Evolutionary conservation across 192 early-diverging fungal genomes (phyloP).

Genomic region (Coemansia guatemalensis): DNA sequence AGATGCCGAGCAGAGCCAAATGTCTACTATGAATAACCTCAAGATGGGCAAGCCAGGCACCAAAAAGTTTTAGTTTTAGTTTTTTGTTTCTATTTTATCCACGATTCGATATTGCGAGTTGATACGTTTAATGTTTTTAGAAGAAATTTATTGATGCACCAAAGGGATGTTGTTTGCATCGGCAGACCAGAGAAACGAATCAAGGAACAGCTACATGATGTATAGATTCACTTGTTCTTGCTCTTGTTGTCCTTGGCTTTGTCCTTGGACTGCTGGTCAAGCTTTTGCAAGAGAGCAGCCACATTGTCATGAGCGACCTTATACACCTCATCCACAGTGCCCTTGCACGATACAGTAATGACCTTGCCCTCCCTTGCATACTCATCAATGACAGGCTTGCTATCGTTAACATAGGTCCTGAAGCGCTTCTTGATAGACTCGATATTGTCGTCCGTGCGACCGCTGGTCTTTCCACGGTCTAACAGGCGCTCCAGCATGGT

Average conservation of each 20-base stretch:
- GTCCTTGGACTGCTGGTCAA: too few species aligned
- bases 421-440: conserved; percentile 97
- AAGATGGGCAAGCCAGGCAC: conserved; percentile 23
- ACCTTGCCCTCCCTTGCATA: conserved; percentile 80
- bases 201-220: too few species aligned
- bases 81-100: neutral
- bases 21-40: conserved; percentile 45
- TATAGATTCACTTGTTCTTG: too few species aligned
- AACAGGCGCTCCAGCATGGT: conserved; percentile 87
- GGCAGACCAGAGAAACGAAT: neutral
- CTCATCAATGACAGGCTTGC: conserved; percentile 88
- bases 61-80: conserved; percentile 24
- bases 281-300: conserved; percentile 43
- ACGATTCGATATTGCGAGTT: neutral
- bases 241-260: neutral
- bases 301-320: conserved; percentile 54
- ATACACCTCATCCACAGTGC: conserved; percentile 69
- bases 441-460: conserved; percentile 92
- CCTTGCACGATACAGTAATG: conserved; percentile 66
- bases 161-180: neutral
- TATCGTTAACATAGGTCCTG: conserved; percentile 77
- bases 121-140: neutral
- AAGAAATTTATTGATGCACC: too few species aligned
- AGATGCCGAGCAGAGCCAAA: conserved; percentile 37
- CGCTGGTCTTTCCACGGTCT: conserved; percentile 93